Conservation (phyloP, 2,329 filamentous ascomycete species). For the Didymosphaeria variabile region DNA sequence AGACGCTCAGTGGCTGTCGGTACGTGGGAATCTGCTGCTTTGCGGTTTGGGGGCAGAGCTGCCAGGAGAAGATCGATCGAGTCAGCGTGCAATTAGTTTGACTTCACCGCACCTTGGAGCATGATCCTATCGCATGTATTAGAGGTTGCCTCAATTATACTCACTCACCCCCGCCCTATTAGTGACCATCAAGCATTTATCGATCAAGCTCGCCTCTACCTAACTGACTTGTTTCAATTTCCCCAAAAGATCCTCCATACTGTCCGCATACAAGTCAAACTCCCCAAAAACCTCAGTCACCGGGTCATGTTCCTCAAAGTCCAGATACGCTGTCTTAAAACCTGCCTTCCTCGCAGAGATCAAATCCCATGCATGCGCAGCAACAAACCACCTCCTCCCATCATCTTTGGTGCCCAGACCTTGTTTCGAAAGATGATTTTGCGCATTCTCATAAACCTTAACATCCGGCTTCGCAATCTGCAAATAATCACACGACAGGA, state of each 20-base stretch:
- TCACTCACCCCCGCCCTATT: background rate
- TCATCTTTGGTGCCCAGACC: background rate
- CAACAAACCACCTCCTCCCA: slow-evolving; percentile 7
- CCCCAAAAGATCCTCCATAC: slow-evolving; percentile 8
- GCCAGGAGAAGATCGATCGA: no score
- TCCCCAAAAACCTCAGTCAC: slow-evolving; percentile 8
- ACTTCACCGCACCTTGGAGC: no score
- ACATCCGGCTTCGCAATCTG: slow-evolving; percentile 8
- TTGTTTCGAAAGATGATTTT: slow-evolving; percentile 9
- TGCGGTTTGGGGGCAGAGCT: no score
- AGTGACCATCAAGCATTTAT: no score
- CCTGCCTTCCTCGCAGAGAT: slow-evolving; percentile 8
- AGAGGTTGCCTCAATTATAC: no score
- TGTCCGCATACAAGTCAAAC: slow-evolving; percentile 6
- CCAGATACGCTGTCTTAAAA: slow-evolving; percentile 9
- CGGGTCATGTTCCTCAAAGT: slow-evolving; percentile 9
- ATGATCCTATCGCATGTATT: no score
- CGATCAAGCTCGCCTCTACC: no score
- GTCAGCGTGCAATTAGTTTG: no score
- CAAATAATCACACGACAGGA: slow-evolving; percentile 4
- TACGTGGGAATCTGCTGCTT: no score
- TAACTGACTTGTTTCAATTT: slow-evolving; percentile 7
- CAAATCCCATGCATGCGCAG: slow-evolving; percentile 11
- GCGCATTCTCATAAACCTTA: slow-evolving; percentile 9
- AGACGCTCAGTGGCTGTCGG: no score